A percentile compares a stretch with the other conserved stretches of the same genome.
These are phyloP conservation scores for Tardiomyces digboiensis DNA, from an alignment of 1,139 yeast genomes.

Conservation along the genomic window DNA sequence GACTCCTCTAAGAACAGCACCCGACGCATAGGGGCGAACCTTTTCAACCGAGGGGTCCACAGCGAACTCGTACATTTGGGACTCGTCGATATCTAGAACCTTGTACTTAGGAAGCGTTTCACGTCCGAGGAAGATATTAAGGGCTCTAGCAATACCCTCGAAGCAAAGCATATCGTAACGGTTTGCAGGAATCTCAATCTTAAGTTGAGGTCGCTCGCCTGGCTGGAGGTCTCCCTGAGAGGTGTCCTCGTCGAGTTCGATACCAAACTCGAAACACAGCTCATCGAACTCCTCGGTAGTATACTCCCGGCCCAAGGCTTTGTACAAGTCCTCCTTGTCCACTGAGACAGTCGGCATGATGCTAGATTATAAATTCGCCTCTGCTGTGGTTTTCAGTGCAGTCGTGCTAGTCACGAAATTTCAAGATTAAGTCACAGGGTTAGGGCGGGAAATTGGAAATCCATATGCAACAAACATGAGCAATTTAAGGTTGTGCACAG, in stretches of 20 bases:
- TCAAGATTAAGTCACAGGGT: not conserved
- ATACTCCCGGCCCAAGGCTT: slow-evolving; percentile 64
- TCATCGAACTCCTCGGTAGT: slow-evolving; percentile 94
- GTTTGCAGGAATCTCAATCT: slow-evolving; percentile 97
- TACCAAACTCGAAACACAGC: slow-evolving; percentile 94
- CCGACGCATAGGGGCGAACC: slow-evolving; percentile 90
- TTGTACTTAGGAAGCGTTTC: slow-evolving; percentile 55
- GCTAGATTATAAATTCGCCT: slow-evolving; percentile 3
- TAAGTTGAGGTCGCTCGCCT: slow-evolving; percentile 90
- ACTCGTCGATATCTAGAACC: slow-evolving; percentile 38
- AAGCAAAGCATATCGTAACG: slow-evolving; percentile 96
- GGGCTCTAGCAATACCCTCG: slow-evolving; percentile 95
- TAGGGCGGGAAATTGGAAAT: too few relatives aligned
- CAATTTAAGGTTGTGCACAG: too few relatives aligned
- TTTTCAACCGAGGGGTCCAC: slow-evolving; percentile 63
- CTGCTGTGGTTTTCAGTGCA: too few relatives aligned
- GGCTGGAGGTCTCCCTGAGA: slow-evolving; percentile 14
- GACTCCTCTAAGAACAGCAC: slow-evolving; percentile 81
- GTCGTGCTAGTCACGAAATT: not conserved
- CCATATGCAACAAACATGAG: too few relatives aligned
- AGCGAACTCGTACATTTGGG: slow-evolving; percentile 57
- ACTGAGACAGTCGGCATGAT: slow-evolving; percentile 94
- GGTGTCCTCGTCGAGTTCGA: slow-evolving; percentile 94
- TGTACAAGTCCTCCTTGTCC: slow-evolving; percentile 85
- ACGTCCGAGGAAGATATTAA: slow-evolving; percentile 81